These are phyloP conservation scores for Lophium mytilinum DNA, from an alignment of 495 filamentous ascomycete species.

Conservation along the genomic window DNA sequence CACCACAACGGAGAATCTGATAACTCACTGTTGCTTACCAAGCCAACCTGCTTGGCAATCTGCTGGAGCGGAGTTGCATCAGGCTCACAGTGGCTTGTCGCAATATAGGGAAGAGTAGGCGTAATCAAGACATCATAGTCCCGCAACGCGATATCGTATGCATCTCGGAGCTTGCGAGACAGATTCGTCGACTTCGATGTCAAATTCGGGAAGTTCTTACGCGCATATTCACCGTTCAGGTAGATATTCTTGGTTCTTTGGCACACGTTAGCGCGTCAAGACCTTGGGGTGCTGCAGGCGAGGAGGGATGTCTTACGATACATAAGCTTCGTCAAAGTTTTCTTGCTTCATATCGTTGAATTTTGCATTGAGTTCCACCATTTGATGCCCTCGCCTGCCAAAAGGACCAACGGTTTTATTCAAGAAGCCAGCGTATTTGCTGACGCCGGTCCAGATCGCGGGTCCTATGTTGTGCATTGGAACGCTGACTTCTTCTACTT, in stretches of 20 bases:
- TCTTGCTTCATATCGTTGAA: conserved; percentile 38
- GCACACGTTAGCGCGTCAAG: background rate
- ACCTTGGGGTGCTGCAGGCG: background rate
- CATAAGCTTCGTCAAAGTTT: conserved; percentile 30
- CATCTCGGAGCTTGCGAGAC: conserved; percentile 36
- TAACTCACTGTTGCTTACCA: conserved; percentile 41
- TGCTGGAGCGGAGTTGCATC: conserved; percentile 22
- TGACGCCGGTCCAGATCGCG: conserved; percentile 45
- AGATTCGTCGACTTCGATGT: conserved; percentile 39
- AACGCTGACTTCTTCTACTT: conserved; percentile 43
- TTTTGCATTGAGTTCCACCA: conserved; percentile 37
- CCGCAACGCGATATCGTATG: conserved; percentile 39
- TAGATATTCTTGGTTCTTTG: conserved; percentile 20
- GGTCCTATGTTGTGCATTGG: conserved; percentile 43
- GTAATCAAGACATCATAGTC: conserved; percentile 41
- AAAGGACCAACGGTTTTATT: conserved; percentile 36
- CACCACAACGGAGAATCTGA: too few species aligned
- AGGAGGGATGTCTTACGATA: conserved; percentile 7
- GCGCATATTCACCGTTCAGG: conserved; percentile 31
- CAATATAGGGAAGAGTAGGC: conserved; percentile 39
- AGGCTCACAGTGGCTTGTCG: conserved; percentile 14
- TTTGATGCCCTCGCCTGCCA: conserved; percentile 35
- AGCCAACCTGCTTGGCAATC: conserved; percentile 29
- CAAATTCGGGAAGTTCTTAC: conserved; percentile 24
- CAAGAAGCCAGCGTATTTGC: conserved; percentile 38